phyloP scores from a whole-genome alignment of 345 rosid species.

The Laguncularia racemosa region DNA sequence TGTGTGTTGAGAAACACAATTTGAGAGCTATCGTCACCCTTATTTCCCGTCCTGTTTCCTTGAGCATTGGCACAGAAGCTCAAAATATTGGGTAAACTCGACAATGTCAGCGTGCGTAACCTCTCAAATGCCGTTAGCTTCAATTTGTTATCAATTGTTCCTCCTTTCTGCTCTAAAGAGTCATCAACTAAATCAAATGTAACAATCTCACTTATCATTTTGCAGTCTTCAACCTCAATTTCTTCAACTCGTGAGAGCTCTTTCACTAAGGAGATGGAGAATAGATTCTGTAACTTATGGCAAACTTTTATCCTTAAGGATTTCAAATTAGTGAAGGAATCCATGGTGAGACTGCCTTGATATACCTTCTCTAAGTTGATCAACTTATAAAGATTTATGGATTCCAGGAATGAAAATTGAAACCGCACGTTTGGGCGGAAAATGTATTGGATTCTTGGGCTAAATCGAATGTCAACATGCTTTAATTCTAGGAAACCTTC shows the following conservation, averaged over 20 bases:
- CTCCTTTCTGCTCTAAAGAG: too few relatives aligned
- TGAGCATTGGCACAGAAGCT: too few relatives aligned
- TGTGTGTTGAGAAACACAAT: too few relatives aligned
- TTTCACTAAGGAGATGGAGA: conserved; percentile 6
- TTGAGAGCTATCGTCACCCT: too few relatives aligned
- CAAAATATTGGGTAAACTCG: too few relatives aligned
- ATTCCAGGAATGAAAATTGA: neutral
- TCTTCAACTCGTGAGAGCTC: conserved; percentile 10
- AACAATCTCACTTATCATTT: conserved; percentile 7
- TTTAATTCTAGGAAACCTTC: conserved; percentile 12
- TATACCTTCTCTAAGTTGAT: conserved; percentile 10
- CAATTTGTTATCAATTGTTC: too few relatives aligned
- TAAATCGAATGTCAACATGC: conserved; percentile 5
- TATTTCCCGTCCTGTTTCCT: too few relatives aligned
- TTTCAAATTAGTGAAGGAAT: conserved; percentile 11
- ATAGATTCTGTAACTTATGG: conserved; percentile 8
- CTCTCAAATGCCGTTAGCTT: too few relatives aligned
- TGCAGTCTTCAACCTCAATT: conserved; percentile 2
- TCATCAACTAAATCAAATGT: too few relatives aligned
- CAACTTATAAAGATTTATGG: conserved; percentile 1
- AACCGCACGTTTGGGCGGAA: conserved; percentile 6
- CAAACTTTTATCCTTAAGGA: conserved; percentile 8
- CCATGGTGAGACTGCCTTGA: neutral
- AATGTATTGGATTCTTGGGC: neutral
- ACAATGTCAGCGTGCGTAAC: too few relatives aligned